Conservation (phyloP, 2,329 filamentous ascomycete species). For the Furcasterigmium furcatum region DNA sequence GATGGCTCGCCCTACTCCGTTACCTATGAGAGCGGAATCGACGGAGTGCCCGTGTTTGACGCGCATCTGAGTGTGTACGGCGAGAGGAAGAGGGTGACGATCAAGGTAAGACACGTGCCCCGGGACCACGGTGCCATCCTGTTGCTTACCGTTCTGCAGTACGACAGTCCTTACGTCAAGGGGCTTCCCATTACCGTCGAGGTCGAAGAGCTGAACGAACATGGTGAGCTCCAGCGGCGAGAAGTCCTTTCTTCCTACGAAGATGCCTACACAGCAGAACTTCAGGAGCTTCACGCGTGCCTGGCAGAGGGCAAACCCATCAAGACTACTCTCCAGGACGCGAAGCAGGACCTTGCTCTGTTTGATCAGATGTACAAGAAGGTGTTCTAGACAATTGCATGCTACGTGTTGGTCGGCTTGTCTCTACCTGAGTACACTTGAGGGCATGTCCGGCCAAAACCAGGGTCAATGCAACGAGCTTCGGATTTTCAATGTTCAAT, state of each 20-base stretch:
- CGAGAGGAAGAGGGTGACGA: slow-evolving; percentile 38
- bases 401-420: no score
- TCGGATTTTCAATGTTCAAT: no score
- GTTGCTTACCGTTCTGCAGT: slow-evolving; percentile 19
- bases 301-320: slow-evolving; percentile 13
- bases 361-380: slow-evolving; percentile 17
- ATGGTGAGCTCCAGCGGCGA: slow-evolving; percentile 28
- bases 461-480: no score
- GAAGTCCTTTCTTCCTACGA: slow-evolving; percentile 21
- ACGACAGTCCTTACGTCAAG: slow-evolving; percentile 47
- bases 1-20: slow-evolving; percentile 30
- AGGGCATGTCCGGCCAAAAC: no score
- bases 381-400: no score
- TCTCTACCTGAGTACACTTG: no score
- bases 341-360: slow-evolving; percentile 17
- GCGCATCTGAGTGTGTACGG: slow-evolving; percentile 42
- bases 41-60: slow-evolving; percentile 43
- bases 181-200: slow-evolving; percentile 38
- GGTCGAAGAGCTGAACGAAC: slow-evolving; percentile 24
- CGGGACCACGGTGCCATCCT: neutral
- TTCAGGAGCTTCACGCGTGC: slow-evolving; percentile 16
- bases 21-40: slow-evolving; percentile 49
- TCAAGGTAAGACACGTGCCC: neutral
- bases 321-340: slow-evolving; percentile 20
- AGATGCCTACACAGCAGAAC: slow-evolving; percentile 21